A percentile compares a stretch with the other conserved stretches of the same genome.
phyloP scores from a whole-genome alignment of 2,329 filamentous ascomycete genomes.

The Trichoderma sp. region DNA sequence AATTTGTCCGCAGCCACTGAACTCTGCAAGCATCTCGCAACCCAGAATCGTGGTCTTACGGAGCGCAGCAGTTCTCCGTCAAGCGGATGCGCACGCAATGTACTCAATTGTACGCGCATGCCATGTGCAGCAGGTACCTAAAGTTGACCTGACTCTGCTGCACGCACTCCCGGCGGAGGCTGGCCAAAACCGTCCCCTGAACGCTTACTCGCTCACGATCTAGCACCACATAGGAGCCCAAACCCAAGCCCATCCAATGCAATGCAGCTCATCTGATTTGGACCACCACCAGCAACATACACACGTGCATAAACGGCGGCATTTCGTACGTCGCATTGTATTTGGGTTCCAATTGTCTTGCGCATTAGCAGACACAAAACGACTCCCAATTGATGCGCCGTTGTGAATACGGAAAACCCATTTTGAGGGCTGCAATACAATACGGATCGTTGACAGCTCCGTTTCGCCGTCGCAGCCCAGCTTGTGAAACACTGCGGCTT shows the following conservation, averaged over 20 bases:
- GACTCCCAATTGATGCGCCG: not conserved
- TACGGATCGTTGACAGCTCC: not conserved
- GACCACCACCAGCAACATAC: not conserved
- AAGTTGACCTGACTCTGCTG: constrained; percentile 6
- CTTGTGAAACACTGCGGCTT: not conserved
- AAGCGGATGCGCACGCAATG: not conserved
- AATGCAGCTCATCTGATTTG: not conserved
- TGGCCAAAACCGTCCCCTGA: not conserved
- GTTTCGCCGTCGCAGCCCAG: not conserved
- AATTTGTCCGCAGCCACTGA: not conserved
- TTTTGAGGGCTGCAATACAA: not conserved
- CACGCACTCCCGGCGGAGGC: not conserved
- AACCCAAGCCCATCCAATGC: not conserved
- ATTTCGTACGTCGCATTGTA: not conserved
- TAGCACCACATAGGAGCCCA: not conserved
- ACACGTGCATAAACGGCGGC: not conserved
- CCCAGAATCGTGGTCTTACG: not conserved
- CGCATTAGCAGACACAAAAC: not conserved
- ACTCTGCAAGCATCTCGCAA: not conserved
- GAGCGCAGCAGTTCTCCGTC: not conserved
- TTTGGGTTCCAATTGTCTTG: not conserved
- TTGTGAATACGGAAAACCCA: not conserved
- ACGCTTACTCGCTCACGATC: not conserved
- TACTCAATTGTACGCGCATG: not conserved
- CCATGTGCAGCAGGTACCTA: not conserved